phyloP scores from a whole-genome alignment of 1,284 basidiomycete species.

The Irpex sp. region DNA sequence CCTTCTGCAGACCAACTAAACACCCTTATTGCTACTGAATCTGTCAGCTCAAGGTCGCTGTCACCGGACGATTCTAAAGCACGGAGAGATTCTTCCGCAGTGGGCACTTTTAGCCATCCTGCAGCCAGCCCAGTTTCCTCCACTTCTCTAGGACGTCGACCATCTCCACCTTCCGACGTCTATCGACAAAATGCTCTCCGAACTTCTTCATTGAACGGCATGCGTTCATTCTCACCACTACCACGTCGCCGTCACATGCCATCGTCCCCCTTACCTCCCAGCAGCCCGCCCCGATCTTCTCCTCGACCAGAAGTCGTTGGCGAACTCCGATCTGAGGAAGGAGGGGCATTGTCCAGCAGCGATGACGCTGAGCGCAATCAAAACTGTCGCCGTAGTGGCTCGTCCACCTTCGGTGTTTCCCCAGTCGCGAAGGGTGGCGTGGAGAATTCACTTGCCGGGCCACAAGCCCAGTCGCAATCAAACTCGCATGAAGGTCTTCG shows the following conservation, averaged over 20 bases:
- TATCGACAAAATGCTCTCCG: not conserved
- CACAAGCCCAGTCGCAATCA: not conserved
- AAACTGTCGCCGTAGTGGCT: no score
- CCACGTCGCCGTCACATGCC: not conserved
- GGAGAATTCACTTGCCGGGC: not conserved
- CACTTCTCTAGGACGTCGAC: no score
- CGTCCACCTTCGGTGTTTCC: no score
- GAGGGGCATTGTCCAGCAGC: not conserved
- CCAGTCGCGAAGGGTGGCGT: no score
- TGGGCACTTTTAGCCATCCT: no score
- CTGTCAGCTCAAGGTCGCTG: not conserved
- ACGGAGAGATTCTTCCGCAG: no score
- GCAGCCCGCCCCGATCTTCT: not conserved
- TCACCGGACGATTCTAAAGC: no score
- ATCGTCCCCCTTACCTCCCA: not conserved
- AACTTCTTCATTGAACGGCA: not conserved
- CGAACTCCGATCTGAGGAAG: not conserved
- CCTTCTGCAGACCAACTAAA: not conserved
- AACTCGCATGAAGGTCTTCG: not conserved
- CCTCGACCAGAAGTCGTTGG: not conserved
- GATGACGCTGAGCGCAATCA: not conserved
- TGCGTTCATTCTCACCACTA: not conserved
- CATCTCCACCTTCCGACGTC: not conserved
- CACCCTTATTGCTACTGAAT: not conserved
- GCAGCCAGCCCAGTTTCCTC: no score